Conservation (phyloP, 495 filamentous ascomycete genomes). For the Jackrogersella multiformis region DNA sequence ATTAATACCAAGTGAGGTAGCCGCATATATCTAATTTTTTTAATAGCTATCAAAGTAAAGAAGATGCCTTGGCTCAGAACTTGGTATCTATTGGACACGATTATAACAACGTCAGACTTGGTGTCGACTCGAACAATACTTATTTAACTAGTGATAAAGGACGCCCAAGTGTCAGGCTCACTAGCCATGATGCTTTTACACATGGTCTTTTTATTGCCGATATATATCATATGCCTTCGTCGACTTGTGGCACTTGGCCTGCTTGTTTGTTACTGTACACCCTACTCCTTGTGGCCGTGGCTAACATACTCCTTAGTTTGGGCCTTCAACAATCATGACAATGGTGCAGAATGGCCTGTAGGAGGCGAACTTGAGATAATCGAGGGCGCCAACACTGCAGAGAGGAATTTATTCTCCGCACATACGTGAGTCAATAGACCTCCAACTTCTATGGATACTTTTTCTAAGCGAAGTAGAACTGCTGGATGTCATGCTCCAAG, state of each 20-base stretch:
- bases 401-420: slow-evolving; percentile 70
- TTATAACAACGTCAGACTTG: slow-evolving; percentile 57
- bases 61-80: slow-evolving; percentile 39
- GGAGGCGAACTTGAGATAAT: slow-evolving; percentile 87
- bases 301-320: slow-evolving; percentile 42
- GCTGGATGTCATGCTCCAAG: slow-evolving; percentile 54
- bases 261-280: slow-evolving; percentile 55
- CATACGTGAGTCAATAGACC: slow-evolving; percentile 61
- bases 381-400: slow-evolving; percentile 74
- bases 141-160: slow-evolving; percentile 55
- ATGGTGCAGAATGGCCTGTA: slow-evolving; percentile 63
- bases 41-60: slow-evolving; percentile 45
- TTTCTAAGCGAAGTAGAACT: slow-evolving; percentile 55
- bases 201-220: slow-evolving; percentile 73
- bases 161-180: slow-evolving; percentile 70
- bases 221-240: slow-evolving; percentile 74
- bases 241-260: slow-evolving; percentile 75
- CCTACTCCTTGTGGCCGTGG: background rate
- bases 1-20: background rate
- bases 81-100: slow-evolving; percentile 55
- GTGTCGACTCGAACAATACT: slow-evolving; percentile 52
- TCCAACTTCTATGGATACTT: slow-evolving; percentile 53
- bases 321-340: slow-evolving; percentile 49
- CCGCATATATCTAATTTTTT: slow-evolving; percentile 9
- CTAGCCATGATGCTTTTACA: slow-evolving; percentile 68